Evolutionary conservation across 1,284 basidiomycete species (phyloP).

Genomic region (Apiotrichum gracile): DNA sequence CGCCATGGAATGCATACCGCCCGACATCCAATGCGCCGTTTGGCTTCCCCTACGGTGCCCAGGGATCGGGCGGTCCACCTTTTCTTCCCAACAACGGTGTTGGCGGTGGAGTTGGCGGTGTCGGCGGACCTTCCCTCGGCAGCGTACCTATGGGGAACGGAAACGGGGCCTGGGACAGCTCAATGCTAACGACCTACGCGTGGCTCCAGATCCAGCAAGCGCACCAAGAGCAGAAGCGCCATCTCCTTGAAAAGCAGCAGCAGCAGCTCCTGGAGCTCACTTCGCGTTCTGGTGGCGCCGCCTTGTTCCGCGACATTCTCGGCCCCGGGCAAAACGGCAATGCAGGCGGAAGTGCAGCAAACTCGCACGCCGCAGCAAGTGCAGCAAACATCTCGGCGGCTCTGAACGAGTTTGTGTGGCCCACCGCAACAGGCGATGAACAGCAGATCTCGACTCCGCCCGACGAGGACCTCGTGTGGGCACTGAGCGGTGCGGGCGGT

Average conservation of each 20-base stretch:
- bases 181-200: constrained; percentile 36
- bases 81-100: not conserved
- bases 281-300: constrained; percentile 3
- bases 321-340: not conserved
- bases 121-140: not conserved
- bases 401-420: constrained; percentile 17
- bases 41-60: constrained; percentile 1
- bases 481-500: constrained; percentile 4
- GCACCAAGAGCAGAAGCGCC: constrained; percentile 41
- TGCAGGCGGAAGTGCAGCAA: not conserved
- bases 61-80: not conserved
- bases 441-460: constrained; percentile 9
- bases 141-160: not conserved
- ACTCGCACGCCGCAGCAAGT: not conserved
- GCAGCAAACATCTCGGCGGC: not conserved
- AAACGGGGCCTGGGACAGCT: constrained; percentile 30
- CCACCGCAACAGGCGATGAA: constrained; percentile 4
- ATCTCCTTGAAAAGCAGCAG: constrained; percentile 38
- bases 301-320: constrained; percentile 17
- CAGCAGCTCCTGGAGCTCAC: constrained; percentile 37
- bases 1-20: constrained; percentile 3
- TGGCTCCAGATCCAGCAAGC: constrained; percentile 45
- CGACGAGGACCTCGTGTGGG: constrained; percentile 19
- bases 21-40: not conserved
- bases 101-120: no score